Conservation (phyloP, 176 grass and related monocot genomes). For the Lolium multiflorum region DNA sequence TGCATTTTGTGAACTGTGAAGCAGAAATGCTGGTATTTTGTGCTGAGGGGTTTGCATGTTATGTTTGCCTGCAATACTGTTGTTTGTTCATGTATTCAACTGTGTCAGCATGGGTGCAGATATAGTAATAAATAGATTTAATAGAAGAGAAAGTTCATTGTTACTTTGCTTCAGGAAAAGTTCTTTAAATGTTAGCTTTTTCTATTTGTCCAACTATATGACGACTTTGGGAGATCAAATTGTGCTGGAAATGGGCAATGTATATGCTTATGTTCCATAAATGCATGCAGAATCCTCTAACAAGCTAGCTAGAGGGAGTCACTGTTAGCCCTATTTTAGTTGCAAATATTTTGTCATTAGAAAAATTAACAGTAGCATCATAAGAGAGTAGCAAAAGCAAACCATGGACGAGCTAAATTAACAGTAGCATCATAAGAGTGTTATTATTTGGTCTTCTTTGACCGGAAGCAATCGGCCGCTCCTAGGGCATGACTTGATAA, state of each 20-base stretch:
- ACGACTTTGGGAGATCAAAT: neutral
- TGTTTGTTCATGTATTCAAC: neutral
- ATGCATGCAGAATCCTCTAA: neutral
- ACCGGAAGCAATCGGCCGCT: too few species aligned
- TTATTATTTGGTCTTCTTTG: too few species aligned
- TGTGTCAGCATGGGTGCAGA: neutral
- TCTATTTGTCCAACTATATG: constrained; percentile 13
- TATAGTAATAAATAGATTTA: neutral
- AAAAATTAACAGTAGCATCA: too few species aligned
- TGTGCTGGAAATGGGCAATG: neutral
- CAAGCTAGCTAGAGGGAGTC: too few species aligned
- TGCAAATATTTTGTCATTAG: too few species aligned
- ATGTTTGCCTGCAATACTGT: neutral
- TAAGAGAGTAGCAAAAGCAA: too few species aligned
- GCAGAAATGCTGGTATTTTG: neutral
- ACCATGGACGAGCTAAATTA: too few species aligned
- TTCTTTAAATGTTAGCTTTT: neutral
- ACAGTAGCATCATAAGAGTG: too few species aligned
- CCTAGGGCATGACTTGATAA: too few species aligned
- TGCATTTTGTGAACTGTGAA: neutral
- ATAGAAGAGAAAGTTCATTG: neutral
- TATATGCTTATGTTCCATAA: constrained; percentile 23
- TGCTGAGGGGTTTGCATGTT: neutral
- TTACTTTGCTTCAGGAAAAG: neutral
- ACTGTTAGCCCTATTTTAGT: too few species aligned